These are phyloP conservation scores for Alternaria brassicae DNA, from an alignment of 2,329 filamentous ascomycete species.

Conservation along the genomic window DNA sequence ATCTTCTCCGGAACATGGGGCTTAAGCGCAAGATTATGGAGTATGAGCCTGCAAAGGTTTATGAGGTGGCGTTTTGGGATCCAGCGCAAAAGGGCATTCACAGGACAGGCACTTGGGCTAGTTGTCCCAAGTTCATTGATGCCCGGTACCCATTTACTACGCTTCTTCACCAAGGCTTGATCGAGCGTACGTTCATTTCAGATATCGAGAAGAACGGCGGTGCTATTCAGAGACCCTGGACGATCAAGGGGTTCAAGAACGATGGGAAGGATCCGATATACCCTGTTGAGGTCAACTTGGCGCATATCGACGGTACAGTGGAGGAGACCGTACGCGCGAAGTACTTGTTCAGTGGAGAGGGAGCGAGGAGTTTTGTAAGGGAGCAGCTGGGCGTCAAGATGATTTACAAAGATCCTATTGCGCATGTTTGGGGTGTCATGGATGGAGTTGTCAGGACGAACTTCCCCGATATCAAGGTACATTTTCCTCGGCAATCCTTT, in stretches of 20 bases:
- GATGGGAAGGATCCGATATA: constrained; percentile 70
- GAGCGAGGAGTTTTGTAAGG: constrained; percentile 66
- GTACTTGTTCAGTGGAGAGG: constrained; percentile 69
- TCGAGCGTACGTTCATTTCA: constrained; percentile 67
- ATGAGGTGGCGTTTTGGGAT: constrained; percentile 72
- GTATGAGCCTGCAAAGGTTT: constrained; percentile 85
- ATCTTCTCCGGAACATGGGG: constrained; percentile 87
- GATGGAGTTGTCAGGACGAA: constrained; percentile 69
- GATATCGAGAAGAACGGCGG: constrained; percentile 67
- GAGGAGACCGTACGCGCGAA: constrained; percentile 70
- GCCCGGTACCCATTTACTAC: constrained; percentile 70
- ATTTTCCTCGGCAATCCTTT: background rate
- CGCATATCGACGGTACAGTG: constrained; percentile 75
- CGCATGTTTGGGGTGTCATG: constrained; percentile 72
- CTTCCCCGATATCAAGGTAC: constrained; percentile 68
- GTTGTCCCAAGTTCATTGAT: constrained; percentile 82
- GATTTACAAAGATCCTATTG: constrained; percentile 68
- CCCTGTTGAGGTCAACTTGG: constrained; percentile 79
- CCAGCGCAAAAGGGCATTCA: constrained; percentile 62
- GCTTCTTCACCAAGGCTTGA: constrained; percentile 67
- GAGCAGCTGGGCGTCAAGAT: constrained; percentile 72
- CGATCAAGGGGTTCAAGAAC: constrained; percentile 67
- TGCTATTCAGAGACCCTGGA: constrained; percentile 66
- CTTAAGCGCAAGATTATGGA: constrained; percentile 89
- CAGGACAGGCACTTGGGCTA: constrained; percentile 76